Evolutionary conservation across 306 rosid species (phyloP).

Genomic region (Sophora flavescens): DNA sequence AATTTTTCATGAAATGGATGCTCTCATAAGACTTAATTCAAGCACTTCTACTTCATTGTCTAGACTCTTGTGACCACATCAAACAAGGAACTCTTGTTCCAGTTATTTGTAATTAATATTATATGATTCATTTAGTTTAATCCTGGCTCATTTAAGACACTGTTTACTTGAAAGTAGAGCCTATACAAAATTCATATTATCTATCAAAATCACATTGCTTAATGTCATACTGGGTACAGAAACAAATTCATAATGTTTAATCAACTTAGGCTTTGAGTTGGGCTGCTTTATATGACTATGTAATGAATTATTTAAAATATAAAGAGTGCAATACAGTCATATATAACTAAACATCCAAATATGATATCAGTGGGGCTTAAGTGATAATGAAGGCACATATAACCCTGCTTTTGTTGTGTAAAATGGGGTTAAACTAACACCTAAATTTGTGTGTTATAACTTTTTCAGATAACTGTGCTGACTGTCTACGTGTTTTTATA

Average conservation of each 20-base stretch:
- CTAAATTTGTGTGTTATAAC: slow-evolving; percentile 29
- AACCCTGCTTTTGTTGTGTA: slow-evolving; percentile 7
- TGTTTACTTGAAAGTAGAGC: slow-evolving; percentile 17
- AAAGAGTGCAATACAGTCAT: background rate
- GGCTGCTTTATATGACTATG: slow-evolving; percentile 17
- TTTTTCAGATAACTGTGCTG: slow-evolving; percentile 81
- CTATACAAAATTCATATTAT: slow-evolving; percentile 17
- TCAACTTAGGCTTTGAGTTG: background rate
- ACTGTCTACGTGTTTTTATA: slow-evolving; percentile 86
- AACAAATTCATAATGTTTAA: slow-evolving; percentile 1
- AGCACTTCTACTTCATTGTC: slow-evolving; percentile 16
- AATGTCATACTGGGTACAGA: background rate
- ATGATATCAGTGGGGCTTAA: slow-evolving; percentile 10
- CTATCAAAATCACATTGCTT: slow-evolving; percentile 25
- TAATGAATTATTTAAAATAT: slow-evolving; percentile 9
- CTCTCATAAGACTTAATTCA: background rate
- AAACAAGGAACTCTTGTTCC: slow-evolving; percentile 25
- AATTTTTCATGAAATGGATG: slow-evolving; percentile 27
- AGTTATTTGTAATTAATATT: slow-evolving; percentile 2
- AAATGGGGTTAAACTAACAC: slow-evolving; percentile 28
- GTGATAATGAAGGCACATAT: slow-evolving; percentile 26
- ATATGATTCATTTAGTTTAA: slow-evolving; percentile 7
- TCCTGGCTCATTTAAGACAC: slow-evolving; percentile 5
- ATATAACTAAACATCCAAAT: slow-evolving; percentile 9
- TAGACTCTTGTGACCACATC: slow-evolving; percentile 4